Base-by-base conservation (phyloP, 495 filamentous ascomycete species). In the Neurospora sp. region DNA sequence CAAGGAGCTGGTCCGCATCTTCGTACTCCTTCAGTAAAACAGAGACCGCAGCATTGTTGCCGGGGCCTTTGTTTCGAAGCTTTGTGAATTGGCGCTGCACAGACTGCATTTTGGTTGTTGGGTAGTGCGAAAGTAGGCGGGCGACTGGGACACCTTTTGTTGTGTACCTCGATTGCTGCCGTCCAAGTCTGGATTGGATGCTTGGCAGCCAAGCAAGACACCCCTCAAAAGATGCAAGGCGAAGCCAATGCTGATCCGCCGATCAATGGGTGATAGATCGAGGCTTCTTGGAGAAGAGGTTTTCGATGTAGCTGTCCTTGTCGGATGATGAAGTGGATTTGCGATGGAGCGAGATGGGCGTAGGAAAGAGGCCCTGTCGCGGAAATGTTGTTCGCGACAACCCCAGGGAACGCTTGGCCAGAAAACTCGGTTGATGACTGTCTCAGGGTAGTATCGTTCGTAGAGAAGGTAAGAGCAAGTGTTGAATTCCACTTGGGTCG, bases 11-110 rank as follows among this genome's bases (percentile, higher is more conserved):
- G 79, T 97, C 92, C 3, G 90, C 92, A 78, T 96, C 91, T 71
- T 94, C 91, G 78, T 94, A 96, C 72, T 97, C 94, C 70, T 88
- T 91, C 37, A 97, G 81, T 40, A 97, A 82, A 40, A 91, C 86
- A 3, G 90, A 88, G 31, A 97, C 90, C 76, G 93, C 90, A 71
- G 89, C 90, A 76, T 94, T 91, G 79, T 97, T 91, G 41, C 90
- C 92, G 3, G 89, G 87, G 53, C 90, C 84, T 76, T 84, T 88
- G 75, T 86, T 89, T 84, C 89, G 87, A 75, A 94, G 86, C 74
- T 87, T 89, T 70, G 91, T 92, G 75, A 96, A 91, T 72, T 89
- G 88, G 70, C 92, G 83, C 76, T 94, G 89, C 83, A 97, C 87
- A 44, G 88, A 88, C 84, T 94, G 91, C 94, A 97, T 97, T 20